Evolutionary conservation across 2,329 filamentous ascomycete genomes (phyloP).

Genomic region (Arachnomyces sp.): DNA sequence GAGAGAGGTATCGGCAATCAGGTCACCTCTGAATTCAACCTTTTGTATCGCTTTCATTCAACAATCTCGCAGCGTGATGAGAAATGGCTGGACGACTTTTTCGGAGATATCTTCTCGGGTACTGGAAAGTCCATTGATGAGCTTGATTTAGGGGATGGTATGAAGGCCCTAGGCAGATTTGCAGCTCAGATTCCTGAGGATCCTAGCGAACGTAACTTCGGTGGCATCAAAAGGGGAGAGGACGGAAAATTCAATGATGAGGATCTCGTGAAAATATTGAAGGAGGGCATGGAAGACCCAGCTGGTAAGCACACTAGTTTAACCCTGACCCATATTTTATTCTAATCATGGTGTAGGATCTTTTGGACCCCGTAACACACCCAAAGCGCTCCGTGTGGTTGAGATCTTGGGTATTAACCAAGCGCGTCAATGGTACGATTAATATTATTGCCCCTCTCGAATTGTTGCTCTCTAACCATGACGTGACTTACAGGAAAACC

Average conservation of each 20-base stretch:
- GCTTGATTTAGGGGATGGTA: conserved; percentile 13
- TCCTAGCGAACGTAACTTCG: conserved; percentile 56
- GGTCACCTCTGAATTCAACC: conserved; percentile 46
- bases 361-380: conserved; percentile 66
- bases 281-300: conserved; percentile 59
- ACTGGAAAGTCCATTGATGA: conserved; percentile 13
- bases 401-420: conserved; percentile 75
- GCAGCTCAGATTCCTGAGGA: conserved; percentile 52
- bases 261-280: conserved; percentile 60
- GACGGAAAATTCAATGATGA: conserved; percentile 63
- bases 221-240: conserved; percentile 49
- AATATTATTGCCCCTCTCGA: not conserved
- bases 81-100: conserved; percentile 62
- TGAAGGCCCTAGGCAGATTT: conserved; percentile 50
- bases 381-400: conserved; percentile 62
- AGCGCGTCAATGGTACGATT: conserved; percentile 57
- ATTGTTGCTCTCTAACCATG: not conserved
- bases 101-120: conserved; percentile 26
- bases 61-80: conserved; percentile 63
- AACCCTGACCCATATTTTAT: not conserved
- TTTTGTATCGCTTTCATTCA: conserved; percentile 53
- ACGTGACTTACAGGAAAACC: conserved; percentile 14
- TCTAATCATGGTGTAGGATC: conserved; percentile 35
- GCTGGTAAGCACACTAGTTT: conserved; percentile 37
- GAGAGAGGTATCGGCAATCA: conserved; percentile 44